These are phyloP conservation scores for Xanthoparmelia taractica DNA, from an alignment of 495 filamentous ascomycete species.

Conservation along the genomic window DNA sequence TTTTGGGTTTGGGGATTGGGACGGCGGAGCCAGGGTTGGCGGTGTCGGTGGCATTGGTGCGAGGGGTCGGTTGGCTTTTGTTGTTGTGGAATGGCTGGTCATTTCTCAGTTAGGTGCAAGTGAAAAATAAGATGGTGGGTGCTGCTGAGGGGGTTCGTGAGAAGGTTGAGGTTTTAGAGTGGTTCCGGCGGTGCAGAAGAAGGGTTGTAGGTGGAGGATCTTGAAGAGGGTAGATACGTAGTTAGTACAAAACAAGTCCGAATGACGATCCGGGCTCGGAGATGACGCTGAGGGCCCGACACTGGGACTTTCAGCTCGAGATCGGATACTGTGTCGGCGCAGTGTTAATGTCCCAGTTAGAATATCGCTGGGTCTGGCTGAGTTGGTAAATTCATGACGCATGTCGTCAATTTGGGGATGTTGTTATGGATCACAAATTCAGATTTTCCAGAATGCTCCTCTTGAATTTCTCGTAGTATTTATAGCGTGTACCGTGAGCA, in stretches of 20 bases:
- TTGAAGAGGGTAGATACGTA: not conserved
- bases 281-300: not conserved
- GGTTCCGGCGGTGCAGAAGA: not conserved
- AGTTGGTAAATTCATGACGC: not conserved
- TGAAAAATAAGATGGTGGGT: too few relatives aligned
- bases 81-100: not conserved
- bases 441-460: not conserved
- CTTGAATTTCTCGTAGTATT: not conserved
- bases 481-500: not conserved
- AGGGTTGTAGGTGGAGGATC: not conserved
- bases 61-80: not conserved
- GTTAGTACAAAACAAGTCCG: not conserved
- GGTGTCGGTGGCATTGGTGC: not conserved
- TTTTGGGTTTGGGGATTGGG: not conserved
- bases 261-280: not conserved
- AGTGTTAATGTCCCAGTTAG: not conserved
- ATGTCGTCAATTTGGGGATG: not conserved
- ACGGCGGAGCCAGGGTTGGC: too few relatives aligned
- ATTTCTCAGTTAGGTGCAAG: not conserved
- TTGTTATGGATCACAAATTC: not conserved
- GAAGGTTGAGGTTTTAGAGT: not conserved
- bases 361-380: not conserved
- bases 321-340: not conserved
- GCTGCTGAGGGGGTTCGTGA: not conserved
- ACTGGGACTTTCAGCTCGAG: not conserved